phyloP scores from a whole-genome alignment of 352 stramenopile species.

The Pythium apleroticum region DNA sequence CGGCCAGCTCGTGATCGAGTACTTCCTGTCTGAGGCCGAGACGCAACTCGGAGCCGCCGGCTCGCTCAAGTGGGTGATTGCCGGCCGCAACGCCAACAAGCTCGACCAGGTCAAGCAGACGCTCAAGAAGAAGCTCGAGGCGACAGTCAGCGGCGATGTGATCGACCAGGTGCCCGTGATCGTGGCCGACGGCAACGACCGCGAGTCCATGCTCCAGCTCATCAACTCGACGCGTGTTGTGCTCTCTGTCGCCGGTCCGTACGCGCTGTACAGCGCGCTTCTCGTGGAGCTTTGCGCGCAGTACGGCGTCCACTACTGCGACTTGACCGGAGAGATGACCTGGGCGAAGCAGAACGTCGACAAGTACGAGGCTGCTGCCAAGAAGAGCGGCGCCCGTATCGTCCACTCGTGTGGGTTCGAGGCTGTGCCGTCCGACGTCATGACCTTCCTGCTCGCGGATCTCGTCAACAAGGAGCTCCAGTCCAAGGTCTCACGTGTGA shows the following conservation, averaged over 20 bases:
- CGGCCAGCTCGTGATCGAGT: constrained; percentile 55
- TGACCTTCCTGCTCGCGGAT: constrained; percentile 58
- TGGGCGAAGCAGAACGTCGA: constrained; percentile 76
- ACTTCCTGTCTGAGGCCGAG: constrained; percentile 53
- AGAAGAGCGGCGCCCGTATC: constrained; percentile 66
- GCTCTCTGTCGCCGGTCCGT: constrained; percentile 75
- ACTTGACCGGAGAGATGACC: constrained; percentile 86
- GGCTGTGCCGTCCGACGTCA: constrained; percentile 76
- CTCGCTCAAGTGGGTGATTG: constrained; percentile 78
- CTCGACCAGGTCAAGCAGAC: constrained; percentile 34
- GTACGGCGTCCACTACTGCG: constrained; percentile 87
- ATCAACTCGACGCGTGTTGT: constrained; percentile 74
- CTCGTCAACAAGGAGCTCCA: constrained; percentile 37
- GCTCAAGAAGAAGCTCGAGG: constrained; percentile 29
- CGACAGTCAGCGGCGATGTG: constrained; percentile 2
- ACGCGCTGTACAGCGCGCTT: constrained; percentile 62
- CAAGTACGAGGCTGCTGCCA: constrained; percentile 50
- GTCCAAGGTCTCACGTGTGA: constrained; percentile 23
- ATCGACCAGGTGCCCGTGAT: constrained; percentile 41
- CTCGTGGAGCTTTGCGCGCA: constrained; percentile 81
- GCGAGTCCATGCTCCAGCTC: constrained; percentile 45
- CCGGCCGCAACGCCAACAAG: constrained; percentile 64
- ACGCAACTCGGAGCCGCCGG: constrained; percentile 9
- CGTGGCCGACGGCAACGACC: constrained; percentile 48
- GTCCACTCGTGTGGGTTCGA: constrained; percentile 86